phyloP scores from a whole-genome alignment of 2,329 filamentous ascomycete species.

The Penicillium sp. region DNA sequence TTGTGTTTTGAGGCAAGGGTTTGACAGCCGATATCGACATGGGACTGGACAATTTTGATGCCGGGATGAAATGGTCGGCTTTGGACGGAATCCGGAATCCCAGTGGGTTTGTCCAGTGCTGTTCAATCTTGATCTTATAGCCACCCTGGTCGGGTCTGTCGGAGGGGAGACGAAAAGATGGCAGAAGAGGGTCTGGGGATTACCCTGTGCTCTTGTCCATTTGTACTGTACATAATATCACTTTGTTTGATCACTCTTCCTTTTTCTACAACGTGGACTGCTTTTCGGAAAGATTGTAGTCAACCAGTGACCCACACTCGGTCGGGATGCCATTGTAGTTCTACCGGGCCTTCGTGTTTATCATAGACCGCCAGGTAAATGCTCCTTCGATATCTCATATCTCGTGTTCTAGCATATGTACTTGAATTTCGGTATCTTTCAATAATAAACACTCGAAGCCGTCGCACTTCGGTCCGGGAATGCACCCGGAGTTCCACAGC shows the following conservation, averaged over 20 bases:
- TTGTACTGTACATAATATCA: conserved; percentile 27
- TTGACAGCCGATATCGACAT: neutral
- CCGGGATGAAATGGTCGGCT: neutral
- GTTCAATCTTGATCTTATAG: neutral
- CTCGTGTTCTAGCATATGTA: neutral
- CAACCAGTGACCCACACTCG: neutral
- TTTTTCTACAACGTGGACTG: neutral
- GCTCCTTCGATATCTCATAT: neutral
- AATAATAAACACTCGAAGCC: conserved; percentile 29
- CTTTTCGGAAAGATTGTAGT: neutral
- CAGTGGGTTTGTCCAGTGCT: neutral
- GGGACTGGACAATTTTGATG: neutral
- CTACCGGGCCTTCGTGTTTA: neutral
- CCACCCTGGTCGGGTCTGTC: neutral
- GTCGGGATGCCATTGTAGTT: neutral
- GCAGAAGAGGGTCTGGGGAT: conserved; percentile 8
- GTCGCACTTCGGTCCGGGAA: conserved; percentile 31
- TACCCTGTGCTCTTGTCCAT: conserved; percentile 7
- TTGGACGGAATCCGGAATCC: neutral
- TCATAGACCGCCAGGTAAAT: neutral
- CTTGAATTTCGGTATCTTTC: conserved; percentile 2
- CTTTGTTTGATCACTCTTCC: conserved; percentile 20
- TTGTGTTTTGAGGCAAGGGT: neutral
- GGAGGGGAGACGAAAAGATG: conserved; percentile 7
- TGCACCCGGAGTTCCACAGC: conserved; percentile 24